Percentiles rank a stretch among this genome's conserved stretches.
Evolutionary conservation across 169 alveolate genomes (phyloP).

Genomic region (Perkinsus olseni): DNA sequence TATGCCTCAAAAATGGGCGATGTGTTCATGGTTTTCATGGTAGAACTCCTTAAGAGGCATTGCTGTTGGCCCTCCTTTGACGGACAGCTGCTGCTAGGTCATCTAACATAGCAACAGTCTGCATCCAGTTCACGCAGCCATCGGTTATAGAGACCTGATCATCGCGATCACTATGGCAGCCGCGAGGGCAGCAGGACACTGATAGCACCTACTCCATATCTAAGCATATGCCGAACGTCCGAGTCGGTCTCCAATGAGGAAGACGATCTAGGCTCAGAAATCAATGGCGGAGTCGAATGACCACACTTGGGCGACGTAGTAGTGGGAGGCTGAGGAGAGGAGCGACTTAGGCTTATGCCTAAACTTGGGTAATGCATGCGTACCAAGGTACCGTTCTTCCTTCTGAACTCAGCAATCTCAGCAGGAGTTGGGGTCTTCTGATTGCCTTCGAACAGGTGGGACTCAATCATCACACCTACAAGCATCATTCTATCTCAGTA

Average conservation of each 20-base stretch:
- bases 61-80: not conserved
- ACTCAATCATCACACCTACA: slow-evolving; percentile 12
- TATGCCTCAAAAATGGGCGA: too few relatives aligned
- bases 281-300: not conserved
- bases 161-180: not conserved
- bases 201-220: not conserved
- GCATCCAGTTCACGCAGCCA: slow-evolving; percentile 2
- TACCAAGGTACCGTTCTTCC: not conserved
- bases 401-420: not conserved
- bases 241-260: not conserved
- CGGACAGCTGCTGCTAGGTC: slow-evolving; percentile 7
- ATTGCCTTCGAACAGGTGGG: slow-evolving; percentile 4
- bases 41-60: not conserved
- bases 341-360: too few relatives aligned
- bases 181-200: not conserved
- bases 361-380: too few relatives aligned
- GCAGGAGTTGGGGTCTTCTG: not conserved
- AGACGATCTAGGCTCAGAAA: not conserved
- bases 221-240: not conserved
- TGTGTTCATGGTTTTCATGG: too few relatives aligned
- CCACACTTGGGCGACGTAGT: not conserved
- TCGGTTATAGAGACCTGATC: not conserved
- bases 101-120: not conserved
- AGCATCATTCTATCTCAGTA: not conserved
- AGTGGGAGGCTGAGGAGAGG: not conserved